phyloP scores from a whole-genome alignment of 2,329 filamentous ascomycete genomes.

The Magnaporthiopsis incrustans region DNA sequence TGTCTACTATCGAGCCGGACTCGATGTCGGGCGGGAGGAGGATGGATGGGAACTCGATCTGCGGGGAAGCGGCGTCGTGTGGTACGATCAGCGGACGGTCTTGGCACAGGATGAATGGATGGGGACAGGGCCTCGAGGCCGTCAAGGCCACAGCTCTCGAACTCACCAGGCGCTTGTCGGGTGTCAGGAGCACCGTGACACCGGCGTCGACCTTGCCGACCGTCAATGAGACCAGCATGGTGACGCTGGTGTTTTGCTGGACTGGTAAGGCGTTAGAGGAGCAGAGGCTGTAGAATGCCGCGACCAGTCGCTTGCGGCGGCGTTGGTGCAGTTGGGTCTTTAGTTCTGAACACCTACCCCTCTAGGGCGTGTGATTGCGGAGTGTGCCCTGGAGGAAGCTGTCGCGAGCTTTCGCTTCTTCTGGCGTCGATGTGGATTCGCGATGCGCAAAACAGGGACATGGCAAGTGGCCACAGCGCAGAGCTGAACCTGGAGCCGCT shows the following conservation, averaged over 20 bases:
- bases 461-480: neutral
- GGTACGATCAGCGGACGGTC: neutral
- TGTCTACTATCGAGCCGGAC: constrained; percentile 95
- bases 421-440: neutral
- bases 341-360: neutral
- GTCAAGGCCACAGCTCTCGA: neutral
- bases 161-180: constrained; percentile 90
- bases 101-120: neutral
- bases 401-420: neutral
- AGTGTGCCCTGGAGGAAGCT: neutral
- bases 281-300: neutral
- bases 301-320: neutral
- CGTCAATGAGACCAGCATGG: constrained; percentile 93
- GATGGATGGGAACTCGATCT: constrained; percentile 99
- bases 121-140: neutral
- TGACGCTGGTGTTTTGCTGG: constrained; percentile 16
- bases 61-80: constrained; percentile 11
- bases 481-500: too few relatives aligned
- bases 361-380: neutral
- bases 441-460: neutral
- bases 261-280: neutral
- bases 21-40: constrained; percentile 91
- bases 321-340: neutral
- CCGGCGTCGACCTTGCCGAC: constrained; percentile 99
- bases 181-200: constrained; percentile 91